phyloP scores from a whole-genome alignment of 2,329 filamentous ascomycete species.

The Phyllosticta citriasiana region DNA sequence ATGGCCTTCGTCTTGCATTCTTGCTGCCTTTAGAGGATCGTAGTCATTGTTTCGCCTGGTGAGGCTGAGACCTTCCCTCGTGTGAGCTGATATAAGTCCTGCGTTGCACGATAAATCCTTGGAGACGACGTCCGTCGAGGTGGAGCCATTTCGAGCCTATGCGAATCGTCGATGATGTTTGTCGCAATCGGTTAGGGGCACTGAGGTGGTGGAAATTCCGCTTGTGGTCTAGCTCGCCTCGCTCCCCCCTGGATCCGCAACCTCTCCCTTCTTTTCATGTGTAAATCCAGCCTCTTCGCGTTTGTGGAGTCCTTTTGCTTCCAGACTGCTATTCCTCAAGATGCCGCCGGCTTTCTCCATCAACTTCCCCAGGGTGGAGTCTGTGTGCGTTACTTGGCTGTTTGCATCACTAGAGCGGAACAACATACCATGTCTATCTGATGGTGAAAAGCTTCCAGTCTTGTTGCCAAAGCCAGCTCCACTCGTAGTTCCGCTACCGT shows the following conservation, averaged over 20 bases:
- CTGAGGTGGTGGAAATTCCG: background rate
- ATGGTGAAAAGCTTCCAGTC: constrained; percentile 12
- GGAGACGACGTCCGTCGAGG: background rate
- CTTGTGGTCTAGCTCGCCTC: background rate
- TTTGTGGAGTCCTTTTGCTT: constrained; percentile 42
- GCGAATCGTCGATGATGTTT: background rate
- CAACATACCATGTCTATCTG: background rate
- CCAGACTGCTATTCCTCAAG: constrained; percentile 39
- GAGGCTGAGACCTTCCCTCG: background rate
- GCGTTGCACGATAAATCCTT: background rate
- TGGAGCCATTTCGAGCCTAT: background rate
- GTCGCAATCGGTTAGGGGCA: background rate
- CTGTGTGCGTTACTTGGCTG: constrained; percentile 17
- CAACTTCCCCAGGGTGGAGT: constrained; percentile 46
- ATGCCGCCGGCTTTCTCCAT: constrained; percentile 48
- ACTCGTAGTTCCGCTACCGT: constrained; percentile 23
- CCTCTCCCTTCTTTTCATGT: background rate
- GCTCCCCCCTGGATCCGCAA: background rate
- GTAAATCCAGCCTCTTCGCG: constrained; percentile 25
- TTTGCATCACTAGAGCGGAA: background rate
- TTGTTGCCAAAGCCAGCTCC: constrained; percentile 31
- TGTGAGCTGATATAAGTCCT: background rate
- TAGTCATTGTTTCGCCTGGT: background rate
- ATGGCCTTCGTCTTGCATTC: background rate
- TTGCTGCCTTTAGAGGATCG: background rate